These are phyloP conservation scores for Diaporthe sp. DNA, from an alignment of 2,329 filamentous ascomycete genomes.

Conservation along the genomic window DNA sequence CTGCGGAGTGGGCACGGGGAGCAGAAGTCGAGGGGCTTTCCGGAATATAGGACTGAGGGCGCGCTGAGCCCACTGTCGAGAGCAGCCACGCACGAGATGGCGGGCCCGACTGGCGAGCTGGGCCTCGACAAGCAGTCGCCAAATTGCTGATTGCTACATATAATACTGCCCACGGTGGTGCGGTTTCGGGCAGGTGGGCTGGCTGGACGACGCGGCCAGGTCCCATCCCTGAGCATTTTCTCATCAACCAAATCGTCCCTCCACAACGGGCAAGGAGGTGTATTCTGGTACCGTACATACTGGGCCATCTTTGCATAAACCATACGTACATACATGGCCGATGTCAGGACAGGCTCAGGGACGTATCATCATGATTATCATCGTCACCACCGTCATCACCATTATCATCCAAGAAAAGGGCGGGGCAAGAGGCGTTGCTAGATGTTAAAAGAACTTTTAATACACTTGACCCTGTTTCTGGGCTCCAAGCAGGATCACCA, in stretches of 20 bases:
- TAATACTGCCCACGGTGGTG: constrained; percentile 11
- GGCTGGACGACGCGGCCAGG: not conserved
- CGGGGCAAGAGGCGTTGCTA: constrained; percentile 32
- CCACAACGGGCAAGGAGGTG: not conserved
- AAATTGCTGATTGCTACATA: constrained; percentile 7
- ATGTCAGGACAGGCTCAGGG: constrained; percentile 9
- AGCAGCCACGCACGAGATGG: constrained; percentile 2
- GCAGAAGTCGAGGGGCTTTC: not conserved
- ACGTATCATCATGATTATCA: constrained; percentile 2
- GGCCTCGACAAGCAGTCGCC: not conserved
- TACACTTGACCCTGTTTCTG: constrained; percentile 12
- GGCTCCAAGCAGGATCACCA: not conserved
- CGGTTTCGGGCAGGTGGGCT: not conserved
- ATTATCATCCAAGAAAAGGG: not conserved
- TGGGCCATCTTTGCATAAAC: constrained; percentile 21
- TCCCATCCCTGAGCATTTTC: not conserved
- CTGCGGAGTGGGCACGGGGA: not conserved
- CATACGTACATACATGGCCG: constrained; percentile 21
- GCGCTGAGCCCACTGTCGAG: not conserved
- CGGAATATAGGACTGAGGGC: not conserved
- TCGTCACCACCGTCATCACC: not conserved
- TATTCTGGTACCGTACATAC: constrained; percentile 27
- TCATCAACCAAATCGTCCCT: not conserved
- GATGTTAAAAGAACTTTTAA: constrained; percentile 20
- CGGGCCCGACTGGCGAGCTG: not conserved